Evolutionary conservation across 441 rosid genomes (phyloP).

Genomic region (Adansonia gregorii): DNA sequence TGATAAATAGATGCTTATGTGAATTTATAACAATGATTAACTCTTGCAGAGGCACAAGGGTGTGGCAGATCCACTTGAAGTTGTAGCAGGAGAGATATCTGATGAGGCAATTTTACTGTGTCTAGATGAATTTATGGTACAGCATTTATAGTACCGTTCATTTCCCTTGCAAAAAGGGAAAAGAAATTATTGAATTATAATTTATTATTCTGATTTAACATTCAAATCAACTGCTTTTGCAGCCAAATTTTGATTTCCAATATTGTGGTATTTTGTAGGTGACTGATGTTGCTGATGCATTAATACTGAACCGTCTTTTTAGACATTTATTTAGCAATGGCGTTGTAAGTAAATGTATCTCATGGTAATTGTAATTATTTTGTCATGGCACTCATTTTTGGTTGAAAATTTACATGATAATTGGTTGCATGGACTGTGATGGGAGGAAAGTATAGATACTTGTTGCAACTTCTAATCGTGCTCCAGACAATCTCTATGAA

Average conservation of each 20-base stretch:
- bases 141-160: constrained; percentile 10
- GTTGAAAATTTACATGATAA: constrained; percentile 28
- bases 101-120: constrained; percentile 89
- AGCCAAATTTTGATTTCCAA: constrained; percentile 7
- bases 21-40: constrained; percentile 21
- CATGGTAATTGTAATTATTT: constrained; percentile 9
- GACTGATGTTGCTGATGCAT: constrained; percentile 87
- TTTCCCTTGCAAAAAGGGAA: background rate
- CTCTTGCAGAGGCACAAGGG: constrained; percentile 85
- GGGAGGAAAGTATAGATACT: constrained; percentile 72
- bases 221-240: background rate
- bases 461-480: constrained; percentile 92
- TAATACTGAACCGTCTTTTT: constrained; percentile 86
- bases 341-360: constrained; percentile 60
- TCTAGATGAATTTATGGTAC: constrained; percentile 97
- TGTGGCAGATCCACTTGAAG: constrained; percentile 96
- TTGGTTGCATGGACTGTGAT: constrained; percentile 36
- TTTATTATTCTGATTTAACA: background rate
- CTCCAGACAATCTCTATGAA: constrained; percentile 92
- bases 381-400: constrained; percentile 19
- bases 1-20: constrained; percentile 19
- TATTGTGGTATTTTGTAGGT: constrained; percentile 48
- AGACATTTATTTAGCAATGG: constrained; percentile 81
- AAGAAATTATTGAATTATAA: background rate
- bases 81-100: constrained; percentile 94